These are phyloP conservation scores for Leishmania tropica DNA, from an alignment of 208 protist genomes.

Conservation along the genomic window DNA sequence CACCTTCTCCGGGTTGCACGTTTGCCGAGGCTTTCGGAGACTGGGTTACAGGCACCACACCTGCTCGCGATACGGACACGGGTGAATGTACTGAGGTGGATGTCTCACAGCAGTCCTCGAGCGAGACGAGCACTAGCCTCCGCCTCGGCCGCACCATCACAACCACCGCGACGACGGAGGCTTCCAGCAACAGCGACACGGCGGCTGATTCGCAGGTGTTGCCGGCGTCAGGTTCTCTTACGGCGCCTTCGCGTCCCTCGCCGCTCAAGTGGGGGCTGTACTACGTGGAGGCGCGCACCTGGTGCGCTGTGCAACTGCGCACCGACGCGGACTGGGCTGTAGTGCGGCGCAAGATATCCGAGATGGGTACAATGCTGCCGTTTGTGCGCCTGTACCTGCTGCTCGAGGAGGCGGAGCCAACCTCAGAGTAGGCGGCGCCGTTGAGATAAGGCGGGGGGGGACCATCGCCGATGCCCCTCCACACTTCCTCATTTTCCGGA, in stretches of 20 bases:
- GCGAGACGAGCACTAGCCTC: not conserved
- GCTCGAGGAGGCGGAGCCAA: conserved; percentile 22
- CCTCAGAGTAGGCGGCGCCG: not conserved
- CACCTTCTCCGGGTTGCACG: conserved; percentile 24
- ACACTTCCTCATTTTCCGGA: not conserved
- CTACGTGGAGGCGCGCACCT: conserved; percentile 21
- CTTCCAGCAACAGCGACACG: not conserved
- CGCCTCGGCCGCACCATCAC: not conserved
- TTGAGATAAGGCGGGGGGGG: not conserved
- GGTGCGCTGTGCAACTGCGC: conserved; percentile 31
- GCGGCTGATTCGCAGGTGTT: not conserved
- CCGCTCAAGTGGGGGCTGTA: conserved; percentile 21
- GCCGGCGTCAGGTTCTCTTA: not conserved
- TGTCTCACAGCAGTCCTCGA: not conserved
- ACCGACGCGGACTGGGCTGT: conserved; percentile 48
- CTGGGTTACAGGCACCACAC: conserved; percentile 9
- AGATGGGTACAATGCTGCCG: conserved; percentile 28
- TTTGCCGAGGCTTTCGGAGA: conserved; percentile 32
- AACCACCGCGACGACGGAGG: not conserved
- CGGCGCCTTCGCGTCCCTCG: not conserved
- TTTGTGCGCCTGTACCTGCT: conserved; percentile 62
- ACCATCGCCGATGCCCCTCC: not conserved
- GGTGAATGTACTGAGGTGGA: not conserved
- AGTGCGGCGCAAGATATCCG: conserved; percentile 27
- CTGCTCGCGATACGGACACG: not conserved